These are phyloP conservation scores for Teratosphaeria nubilosa DNA, from an alignment of 2,329 filamentous ascomycete species.

Conservation along the genomic window DNA sequence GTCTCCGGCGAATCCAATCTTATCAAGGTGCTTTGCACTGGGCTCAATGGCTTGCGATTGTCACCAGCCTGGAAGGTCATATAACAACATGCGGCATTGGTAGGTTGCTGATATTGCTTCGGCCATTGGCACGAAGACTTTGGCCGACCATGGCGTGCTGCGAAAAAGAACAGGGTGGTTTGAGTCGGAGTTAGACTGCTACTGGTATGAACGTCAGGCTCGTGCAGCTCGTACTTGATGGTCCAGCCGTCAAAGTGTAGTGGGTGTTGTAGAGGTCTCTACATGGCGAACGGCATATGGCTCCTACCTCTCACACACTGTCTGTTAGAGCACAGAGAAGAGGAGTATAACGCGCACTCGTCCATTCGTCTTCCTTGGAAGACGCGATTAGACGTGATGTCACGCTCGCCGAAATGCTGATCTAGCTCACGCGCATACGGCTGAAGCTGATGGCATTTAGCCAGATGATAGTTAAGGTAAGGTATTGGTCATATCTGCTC, in stretches of 20 bases:
- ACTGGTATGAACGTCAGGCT: background rate
- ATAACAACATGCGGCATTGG: conserved; percentile 30
- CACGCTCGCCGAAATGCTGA: background rate
- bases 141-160: conserved; percentile 40
- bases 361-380: background rate
- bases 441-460: too few relatives aligned
- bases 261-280: background rate
- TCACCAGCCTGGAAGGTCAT: conserved; percentile 39
- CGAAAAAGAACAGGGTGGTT: conserved; percentile 35
- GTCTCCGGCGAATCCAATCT: conserved; percentile 21
- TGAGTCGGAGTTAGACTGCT: background rate
- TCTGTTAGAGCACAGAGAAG: background rate
- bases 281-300: background rate
- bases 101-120: conserved; percentile 27
- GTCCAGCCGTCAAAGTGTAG: background rate
- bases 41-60: conserved; percentile 19
- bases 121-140: conserved; percentile 30
- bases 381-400: background rate
- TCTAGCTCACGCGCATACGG: too few relatives aligned
- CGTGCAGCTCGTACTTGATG: background rate
- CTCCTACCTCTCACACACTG: background rate
- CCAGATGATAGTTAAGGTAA: background rate
- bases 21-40: conserved; percentile 4
- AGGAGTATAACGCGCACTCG: background rate
- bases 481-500: too few relatives aligned